Base-by-base conservation (phyloP, 305 asterid genomes). In the Fraxinus nigra region DNA sequence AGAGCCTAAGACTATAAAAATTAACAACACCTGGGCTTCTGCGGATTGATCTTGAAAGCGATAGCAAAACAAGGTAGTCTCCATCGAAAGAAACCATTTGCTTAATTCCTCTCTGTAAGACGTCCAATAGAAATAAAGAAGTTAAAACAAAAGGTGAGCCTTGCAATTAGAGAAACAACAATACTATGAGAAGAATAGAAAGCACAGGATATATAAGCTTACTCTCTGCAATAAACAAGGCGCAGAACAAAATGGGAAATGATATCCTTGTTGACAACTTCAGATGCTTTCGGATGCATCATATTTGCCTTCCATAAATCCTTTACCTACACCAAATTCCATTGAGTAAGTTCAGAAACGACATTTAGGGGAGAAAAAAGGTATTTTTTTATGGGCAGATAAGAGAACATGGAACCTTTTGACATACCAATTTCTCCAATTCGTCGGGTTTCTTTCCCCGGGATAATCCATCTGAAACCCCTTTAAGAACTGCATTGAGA, bases 161-260 rank as follows among this genome's bases (percentile, higher is more conserved):
- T 3, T 65, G 79, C 51, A 78, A 56, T 76, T 40, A 32, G 34
- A 38, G 26, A 38, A 74, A 65, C 74, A 40, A 72, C 8, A 72
- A 51, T 54, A 22, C 33, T 76, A 18, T 69, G 81, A 72, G 20
- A 61, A 78, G 78, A 63, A 28, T 34, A 26, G 51, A 86, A 75
- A 78, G 72, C 26, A 72, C 63, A 26, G 56, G 16, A n/a, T 54
- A 35, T 37, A 86, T 78, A 61, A 46, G 56, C 89, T 89, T 88
- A 96, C 99, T 95, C 94, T 88, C 99, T 91, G 85, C 99, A 96
- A 89, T 93, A 96, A 74, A 93, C 98, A 30, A 96, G 98, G 65
- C 98, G 93, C 80, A 96, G 85, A 82, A 93, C 99, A 87, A 94
- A 96, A 84, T 96, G 99, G 73, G 99, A 96, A 86, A 93, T 90